Evolutionary conservation across 805 yeast species (phyloP).

Genomic region (Helenozyma rhizophorensis): DNA sequence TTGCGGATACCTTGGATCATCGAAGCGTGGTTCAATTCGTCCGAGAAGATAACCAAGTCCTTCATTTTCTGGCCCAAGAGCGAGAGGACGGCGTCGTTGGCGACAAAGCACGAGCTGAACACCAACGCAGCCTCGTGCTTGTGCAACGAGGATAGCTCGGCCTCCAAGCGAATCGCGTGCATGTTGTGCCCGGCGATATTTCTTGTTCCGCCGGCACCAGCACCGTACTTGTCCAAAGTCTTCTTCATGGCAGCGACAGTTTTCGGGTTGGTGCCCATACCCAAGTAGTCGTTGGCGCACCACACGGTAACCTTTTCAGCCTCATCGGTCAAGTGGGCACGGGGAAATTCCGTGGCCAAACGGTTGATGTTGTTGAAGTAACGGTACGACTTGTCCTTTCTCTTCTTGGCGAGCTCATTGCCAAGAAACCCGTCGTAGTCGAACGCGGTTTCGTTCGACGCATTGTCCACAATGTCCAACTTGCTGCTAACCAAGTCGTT

Average conservation of each 20-base stretch:
- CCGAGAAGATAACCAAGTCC: conserved; percentile 87
- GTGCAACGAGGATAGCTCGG: conserved; percentile 84
- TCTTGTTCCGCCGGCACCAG: conserved; percentile 99
- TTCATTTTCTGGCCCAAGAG: conserved; percentile 87
- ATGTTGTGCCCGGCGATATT: conserved; percentile 97
- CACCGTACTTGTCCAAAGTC: conserved; percentile 85
- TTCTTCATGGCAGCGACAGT: conserved; percentile 74
- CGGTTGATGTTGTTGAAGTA: conserved; percentile 97
- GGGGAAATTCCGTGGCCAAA: conserved; percentile 88
- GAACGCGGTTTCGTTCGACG: conserved; percentile 51
- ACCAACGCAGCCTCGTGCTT: conserved; percentile 94
- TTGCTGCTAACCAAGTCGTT: conserved; percentile 21
- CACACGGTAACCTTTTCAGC: conserved; percentile 92
- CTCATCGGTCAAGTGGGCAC: conserved; percentile 76
- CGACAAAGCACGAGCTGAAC: conserved; percentile 93
- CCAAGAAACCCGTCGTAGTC: conserved; percentile 71
- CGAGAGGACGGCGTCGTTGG: conserved; percentile 92
- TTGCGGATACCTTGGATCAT: conserved; percentile 96
- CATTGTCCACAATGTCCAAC: conserved; percentile 20
- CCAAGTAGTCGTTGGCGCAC: conserved; percentile 98
- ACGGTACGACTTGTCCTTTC: conserved; percentile 88
- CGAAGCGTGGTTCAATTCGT: conserved; percentile 92
- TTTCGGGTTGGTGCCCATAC: conserved; percentile 80
- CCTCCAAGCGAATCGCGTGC: conserved; percentile 84
- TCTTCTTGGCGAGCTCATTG: conserved; percentile 65